Base-by-base conservation (phyloP, 306 rosid genomes). In the Glycine latifolia region DNA sequence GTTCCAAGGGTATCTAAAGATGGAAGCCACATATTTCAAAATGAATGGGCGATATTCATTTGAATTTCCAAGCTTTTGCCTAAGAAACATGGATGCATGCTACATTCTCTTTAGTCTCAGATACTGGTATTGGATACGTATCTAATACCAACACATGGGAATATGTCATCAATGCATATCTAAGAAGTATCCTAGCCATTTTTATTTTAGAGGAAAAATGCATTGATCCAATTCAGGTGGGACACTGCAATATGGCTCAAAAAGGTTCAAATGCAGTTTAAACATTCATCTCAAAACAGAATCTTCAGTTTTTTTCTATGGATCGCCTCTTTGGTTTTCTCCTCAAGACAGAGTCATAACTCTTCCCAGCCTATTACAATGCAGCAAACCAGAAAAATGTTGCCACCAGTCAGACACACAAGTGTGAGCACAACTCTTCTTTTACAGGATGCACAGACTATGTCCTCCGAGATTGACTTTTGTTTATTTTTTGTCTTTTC, bases 61-160 rank as follows among this genome's bases (percentile, higher is more conserved):
- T 53, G 63, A 71, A 62, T 52, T 49, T 59, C 71, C 10, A 54
- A 37, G 83, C 15, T 76, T 68, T 46, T 41, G 13, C 54, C 54
- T 7, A 68, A 15, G 54, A 43, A 43, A 43, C 3, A 16, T 26
- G 31, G 7, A 67, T 37, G 7, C 37, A 4, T 44, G 39, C 8
- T 46, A 33, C 73, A 68, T 17, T 68, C n/a, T 68, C 35, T 17
- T 2, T 2, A 20, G 4, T 46, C 15, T 16, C 15, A 68, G 31
- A 68, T 68, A 68, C 3, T 16, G 73, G 37, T 5, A 44, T 44
- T 5, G 8, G 8, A 67, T 15, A 14, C 6, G 15, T 67, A 43
- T 67, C n/a, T 15, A 10, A 43, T 16, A 43, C 8, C 73, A 44
- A 43, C 16, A 15, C 14, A 44, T 16, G 50, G 17, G 50, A 6